phyloP scores from a whole-genome alignment of 2,329 filamentous ascomycete species.

The Colletotrichum godetiae region DNA sequence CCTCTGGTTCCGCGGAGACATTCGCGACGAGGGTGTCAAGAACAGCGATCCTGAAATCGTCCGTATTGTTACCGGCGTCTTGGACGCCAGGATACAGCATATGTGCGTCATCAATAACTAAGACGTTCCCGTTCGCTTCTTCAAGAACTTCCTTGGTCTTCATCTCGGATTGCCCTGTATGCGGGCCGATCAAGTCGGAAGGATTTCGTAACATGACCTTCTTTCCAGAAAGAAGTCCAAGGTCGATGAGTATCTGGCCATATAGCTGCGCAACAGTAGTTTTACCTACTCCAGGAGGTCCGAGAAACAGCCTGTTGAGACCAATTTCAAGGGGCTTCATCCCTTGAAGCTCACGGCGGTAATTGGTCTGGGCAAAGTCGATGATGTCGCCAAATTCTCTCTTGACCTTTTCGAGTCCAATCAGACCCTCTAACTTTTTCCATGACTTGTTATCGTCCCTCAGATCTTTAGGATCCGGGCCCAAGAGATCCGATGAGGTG shows the following conservation, averaged over 20 bases:
- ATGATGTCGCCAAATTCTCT: slow-evolving; percentile 60
- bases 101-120: slow-evolving; percentile 75
- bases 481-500: slow-evolving; percentile 68
- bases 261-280: slow-evolving; percentile 73
- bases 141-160: slow-evolving; percentile 69
- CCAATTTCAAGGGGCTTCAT: slow-evolving; percentile 59
- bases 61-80: slow-evolving; percentile 36
- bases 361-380: slow-evolving; percentile 64
- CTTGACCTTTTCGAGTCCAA: slow-evolving; percentile 66
- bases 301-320: slow-evolving; percentile 70
- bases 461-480: slow-evolving; percentile 61
- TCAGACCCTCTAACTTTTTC: slow-evolving; percentile 62
- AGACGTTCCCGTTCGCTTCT: slow-evolving; percentile 67
- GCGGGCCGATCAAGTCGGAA: slow-evolving; percentile 66
- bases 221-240: slow-evolving; percentile 65
- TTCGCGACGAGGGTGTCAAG: slow-evolving; percentile 73
- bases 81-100: slow-evolving; percentile 51
- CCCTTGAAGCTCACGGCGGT: slow-evolving; percentile 65
- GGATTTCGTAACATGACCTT: slow-evolving; percentile 72
- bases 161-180: slow-evolving; percentile 53
- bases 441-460: slow-evolving; percentile 60
- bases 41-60: slow-evolving; percentile 61
- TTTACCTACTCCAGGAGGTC: slow-evolving; percentile 73
- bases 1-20: slow-evolving; percentile 69
- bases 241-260: slow-evolving; percentile 67